Base-by-base conservation (phyloP, 108 stramenopile genomes). In the Cyclotella kingstonii region DNA sequence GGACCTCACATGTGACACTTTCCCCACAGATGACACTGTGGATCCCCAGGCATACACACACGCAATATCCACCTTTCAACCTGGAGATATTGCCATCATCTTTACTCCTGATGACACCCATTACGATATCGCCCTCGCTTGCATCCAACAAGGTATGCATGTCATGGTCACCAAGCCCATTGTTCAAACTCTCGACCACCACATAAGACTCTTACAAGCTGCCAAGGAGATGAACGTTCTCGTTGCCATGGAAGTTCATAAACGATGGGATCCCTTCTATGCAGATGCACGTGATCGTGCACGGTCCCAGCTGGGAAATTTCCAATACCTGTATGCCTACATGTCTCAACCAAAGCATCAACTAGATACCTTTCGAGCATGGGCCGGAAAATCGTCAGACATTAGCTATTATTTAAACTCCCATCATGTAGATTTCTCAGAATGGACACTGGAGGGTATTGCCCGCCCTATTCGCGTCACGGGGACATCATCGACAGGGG, bases 341-440 rank as follows among this genome's bases (percentile, higher is more conserved):
- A 99, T 99, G 99, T 84, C 82, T 38, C 99, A 99, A 73, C 99
- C 99, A n/a, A 99, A 99, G 76, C 90, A 93, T 70, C 99, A 99
- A 71, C 81, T 99, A 36, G 91, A 98, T 35, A 98, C 99, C 10
- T 99, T 99, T 89, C 92, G 93, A 66, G 94, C 99, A 4, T 99
- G 99, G 99, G 99, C 99, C 5, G 99, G 99, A 4, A 97, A 96
- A 62, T 80, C 80, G 27, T 90, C 87, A 2, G 99, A 99, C 79
- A 98, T 99, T 63, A 95, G 93, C 18, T 99, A 97, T 63, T 99
- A 99, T 73, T 82, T 99, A 29, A 99, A 99, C 65, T 96, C 95
- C 8, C 99, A 99, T 77, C 99, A 99, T 72, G 78, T 98, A 12
- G 99, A 99, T 77, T 99, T 97, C 68, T 87, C 91, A 9, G 99